Percentiles rank a stretch among this genome's conserved stretches.
These are phyloP conservation scores for Anisodus tanguticus DNA, from an alignment of 257 asterid species.

Conservation along the genomic window DNA sequence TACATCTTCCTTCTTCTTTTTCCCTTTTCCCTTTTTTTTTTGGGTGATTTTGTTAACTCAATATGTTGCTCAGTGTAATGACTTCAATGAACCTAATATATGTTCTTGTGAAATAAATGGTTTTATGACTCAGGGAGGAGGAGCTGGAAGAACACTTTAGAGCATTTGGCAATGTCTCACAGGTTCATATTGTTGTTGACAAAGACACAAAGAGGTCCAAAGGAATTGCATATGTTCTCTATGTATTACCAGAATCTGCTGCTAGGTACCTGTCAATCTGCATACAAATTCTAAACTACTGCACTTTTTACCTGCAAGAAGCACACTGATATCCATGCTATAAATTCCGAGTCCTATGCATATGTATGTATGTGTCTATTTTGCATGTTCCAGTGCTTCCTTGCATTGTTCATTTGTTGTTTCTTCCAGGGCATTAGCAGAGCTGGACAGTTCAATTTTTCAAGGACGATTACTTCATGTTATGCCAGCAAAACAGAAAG, in stretches of 20 bases:
- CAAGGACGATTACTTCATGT: constrained; percentile 96
- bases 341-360: background rate
- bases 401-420: background rate
- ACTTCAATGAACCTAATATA: background rate
- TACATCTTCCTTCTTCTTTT: constrained; percentile 21
- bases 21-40: background rate
- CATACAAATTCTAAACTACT: constrained; percentile 25
- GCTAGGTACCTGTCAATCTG: constrained; percentile 58
- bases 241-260: constrained; percentile 84
- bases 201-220: constrained; percentile 86
- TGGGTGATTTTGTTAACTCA: background rate
- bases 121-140: constrained; percentile 64
- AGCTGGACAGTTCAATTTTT: constrained; percentile 77
- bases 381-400: constrained; percentile 10
- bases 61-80: background rate
- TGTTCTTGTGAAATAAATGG: constrained; percentile 1
- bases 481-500: constrained; percentile 78
- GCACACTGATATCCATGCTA: background rate
- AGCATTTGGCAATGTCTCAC: constrained; percentile 66
- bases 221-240: constrained; percentile 81
- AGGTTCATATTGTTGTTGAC: constrained; percentile 89
- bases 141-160: constrained; percentile 74
- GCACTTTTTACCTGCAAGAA: constrained; percentile 4
- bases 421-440: constrained; percentile 71
- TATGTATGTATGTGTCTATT: background rate